Conservation (phyloP, 116 monocot genomes). For the Cymodocea nodosa region DNA sequence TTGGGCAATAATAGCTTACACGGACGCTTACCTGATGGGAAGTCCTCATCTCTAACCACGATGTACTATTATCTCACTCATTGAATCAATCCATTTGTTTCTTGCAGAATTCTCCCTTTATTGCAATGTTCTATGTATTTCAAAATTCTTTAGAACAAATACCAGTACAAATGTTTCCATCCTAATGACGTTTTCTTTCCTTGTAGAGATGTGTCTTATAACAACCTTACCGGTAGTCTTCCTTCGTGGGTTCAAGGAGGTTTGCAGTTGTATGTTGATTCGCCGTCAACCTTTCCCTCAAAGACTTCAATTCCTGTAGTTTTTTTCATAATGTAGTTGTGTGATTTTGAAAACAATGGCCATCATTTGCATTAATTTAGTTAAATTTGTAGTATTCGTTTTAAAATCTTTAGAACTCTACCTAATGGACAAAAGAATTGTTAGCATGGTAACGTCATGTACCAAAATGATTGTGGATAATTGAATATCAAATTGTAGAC, state of each 20-base stretch:
- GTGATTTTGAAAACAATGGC: too few relatives aligned
- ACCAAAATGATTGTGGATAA: too few relatives aligned
- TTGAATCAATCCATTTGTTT: background rate
- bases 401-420: too few relatives aligned
- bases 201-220: slow-evolving; percentile 19
- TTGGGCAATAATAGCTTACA: slow-evolving; percentile 72
- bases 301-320: background rate
- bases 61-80: slow-evolving; percentile 20
- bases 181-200: background rate
- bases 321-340: background rate
- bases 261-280: slow-evolving; percentile 1
- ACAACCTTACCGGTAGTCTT: slow-evolving; percentile 10
- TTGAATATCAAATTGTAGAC: too few relatives aligned
- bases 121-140: background rate
- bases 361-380: too few relatives aligned
- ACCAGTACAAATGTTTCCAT: background rate
- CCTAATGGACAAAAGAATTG: too few relatives aligned
- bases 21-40: slow-evolving; percentile 38
- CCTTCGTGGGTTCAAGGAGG: slow-evolving; percentile 8
- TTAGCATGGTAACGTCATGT: too few relatives aligned
- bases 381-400: too few relatives aligned
- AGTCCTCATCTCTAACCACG: slow-evolving; percentile 27
- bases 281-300: background rate
- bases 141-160: background rate
- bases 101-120: background rate